Base-by-base conservation (phyloP, 352 stramenopile genomes). In the Thalassiosira ordinaria region DNA sequence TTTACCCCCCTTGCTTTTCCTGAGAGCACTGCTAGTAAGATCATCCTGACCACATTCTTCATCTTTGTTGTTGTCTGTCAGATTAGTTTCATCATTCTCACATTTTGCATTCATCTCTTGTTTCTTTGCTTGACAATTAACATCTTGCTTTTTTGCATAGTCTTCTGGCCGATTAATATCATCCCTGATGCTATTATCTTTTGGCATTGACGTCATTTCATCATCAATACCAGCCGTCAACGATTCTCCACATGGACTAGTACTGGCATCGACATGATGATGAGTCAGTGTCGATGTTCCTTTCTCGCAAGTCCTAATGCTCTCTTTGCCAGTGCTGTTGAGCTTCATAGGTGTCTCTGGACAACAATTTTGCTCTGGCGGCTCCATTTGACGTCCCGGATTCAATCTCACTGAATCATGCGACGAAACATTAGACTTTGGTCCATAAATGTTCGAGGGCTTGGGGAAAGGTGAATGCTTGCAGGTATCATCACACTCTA, bases 271-370 rank as follows among this genome's bases (percentile, higher is more conserved):
- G 8, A 44, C 29, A 39, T 51, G 68, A 55, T 18, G 39, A 29
- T 33, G 20, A 29, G 67, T 37, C 44, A 78, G 18, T 47, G 59
- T 59, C 20, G 69, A 78, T 26, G 33, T 78, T 59, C 57, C 69
- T 35, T 51, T 78, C 22, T 78, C 69, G 41, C 69, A 63, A 22
- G 67, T 68, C 22, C 47, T 44, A 24, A 37, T 22, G 47, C 22
- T 56, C 37, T 47, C 29, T 31, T 8, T 37, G 20, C 26, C 14
- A 26, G 16, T 26, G 16, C 27, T 41, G 22, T 57, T 24, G 22
- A 27, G 26, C 39, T 60, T 29, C 46, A 35, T 7, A 22, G 31
- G 33, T 57, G 44, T 74, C 16, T 44, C 16, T 37, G 37, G 1
- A 22, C 24, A 9, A 18, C 44, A 35, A 20, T 64, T 49, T 53